Conservation (phyloP, 192 early-diverging fungal genomes). For the Coemansia sp. region DNA sequence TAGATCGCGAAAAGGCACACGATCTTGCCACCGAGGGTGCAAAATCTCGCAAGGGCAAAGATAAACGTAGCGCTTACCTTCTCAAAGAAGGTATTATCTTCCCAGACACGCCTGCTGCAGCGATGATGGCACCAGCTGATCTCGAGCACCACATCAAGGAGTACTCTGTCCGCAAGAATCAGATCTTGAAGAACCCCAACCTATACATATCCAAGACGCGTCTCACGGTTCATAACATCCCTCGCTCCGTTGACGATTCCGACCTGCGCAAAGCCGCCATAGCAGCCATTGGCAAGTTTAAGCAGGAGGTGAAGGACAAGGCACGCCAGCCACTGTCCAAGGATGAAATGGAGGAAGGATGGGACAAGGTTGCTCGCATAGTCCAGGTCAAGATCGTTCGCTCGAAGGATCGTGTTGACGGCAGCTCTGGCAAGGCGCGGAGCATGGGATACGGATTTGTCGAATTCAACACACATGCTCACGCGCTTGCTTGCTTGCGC, state of each 20-base stretch:
- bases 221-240: slow-evolving; percentile 87
- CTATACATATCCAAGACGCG: slow-evolving; percentile 87
- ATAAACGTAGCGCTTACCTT: slow-evolving; percentile 86
- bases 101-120: slow-evolving; percentile 78
- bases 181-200: slow-evolving; percentile 84
- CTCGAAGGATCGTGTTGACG: slow-evolving; percentile 78
- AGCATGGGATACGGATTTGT: slow-evolving; percentile 93
- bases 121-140: slow-evolving; percentile 72
- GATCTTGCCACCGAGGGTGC: slow-evolving; percentile 64
- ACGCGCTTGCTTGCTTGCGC: slow-evolving; percentile 90
- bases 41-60: slow-evolving; percentile 67
- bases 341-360: slow-evolving; percentile 66
- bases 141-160: slow-evolving; percentile 78
- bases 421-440: slow-evolving; percentile 63
- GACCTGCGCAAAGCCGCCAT: slow-evolving; percentile 63
- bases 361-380: slow-evolving; percentile 59
- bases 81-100: slow-evolving; percentile 92
- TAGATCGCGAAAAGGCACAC: slow-evolving; percentile 71
- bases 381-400: slow-evolving; percentile 84
- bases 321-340: slow-evolving; percentile 58
- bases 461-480: slow-evolving; percentile 84
- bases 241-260: slow-evolving; percentile 70
- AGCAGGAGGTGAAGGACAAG: slow-evolving; percentile 70
- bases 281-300: slow-evolving; percentile 72
- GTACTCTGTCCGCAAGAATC: slow-evolving; percentile 77